Evolutionary conservation across 805 yeast species (phyloP), one percentile per base, ranked within the genome.

Genomic region (Saccharomycopsis synnaedendra): DNA sequence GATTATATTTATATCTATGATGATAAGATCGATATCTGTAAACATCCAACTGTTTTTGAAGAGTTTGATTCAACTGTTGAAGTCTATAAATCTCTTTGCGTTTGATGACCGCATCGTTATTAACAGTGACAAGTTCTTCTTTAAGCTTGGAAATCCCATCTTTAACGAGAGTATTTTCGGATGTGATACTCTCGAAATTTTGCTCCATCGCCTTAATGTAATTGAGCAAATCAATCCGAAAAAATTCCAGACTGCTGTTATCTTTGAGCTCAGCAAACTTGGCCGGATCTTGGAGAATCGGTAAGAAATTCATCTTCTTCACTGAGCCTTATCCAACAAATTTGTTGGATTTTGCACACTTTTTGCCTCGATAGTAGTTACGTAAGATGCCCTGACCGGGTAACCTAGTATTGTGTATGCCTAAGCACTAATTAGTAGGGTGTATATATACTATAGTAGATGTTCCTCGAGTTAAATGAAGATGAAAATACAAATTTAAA

Each of bases 181-280:
- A 32, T 19, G 46, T 31, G 8, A 46, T 32, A 5, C 32, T 44
- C 28, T 43, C 46, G 7, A 49, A 41, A 11, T 52, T 52, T 29
- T 43, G 40, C 11, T 49, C 44, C 29, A 52, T 35, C 30, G 50
- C 44, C 27, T 45, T 41, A 36, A 46, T 45, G 32, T 52, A 49
- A 46, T 52, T 48, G 8, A 52, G 43, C 28, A 52, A 37, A 32
- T 52, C 54, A 27, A 49, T 49, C 10, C 54, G 10, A 41, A 52
- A 45, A 39, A 52, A 52, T 29, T 49, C 50, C 27, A 39, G 43
- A 9, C 43, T 31, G 9, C 39, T 38, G 35, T 44, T 47, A 4
- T 44, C 46, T n/a, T 47, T 42, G 19, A 44, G 32, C 19, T 34
- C 39, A 5, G 43, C 29, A 42, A 50, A 50, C 49, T 50, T 47